Evolutionary conservation across 1,139 yeast genomes (phyloP).

Genomic region (Saccharomyces hybrid): DNA sequence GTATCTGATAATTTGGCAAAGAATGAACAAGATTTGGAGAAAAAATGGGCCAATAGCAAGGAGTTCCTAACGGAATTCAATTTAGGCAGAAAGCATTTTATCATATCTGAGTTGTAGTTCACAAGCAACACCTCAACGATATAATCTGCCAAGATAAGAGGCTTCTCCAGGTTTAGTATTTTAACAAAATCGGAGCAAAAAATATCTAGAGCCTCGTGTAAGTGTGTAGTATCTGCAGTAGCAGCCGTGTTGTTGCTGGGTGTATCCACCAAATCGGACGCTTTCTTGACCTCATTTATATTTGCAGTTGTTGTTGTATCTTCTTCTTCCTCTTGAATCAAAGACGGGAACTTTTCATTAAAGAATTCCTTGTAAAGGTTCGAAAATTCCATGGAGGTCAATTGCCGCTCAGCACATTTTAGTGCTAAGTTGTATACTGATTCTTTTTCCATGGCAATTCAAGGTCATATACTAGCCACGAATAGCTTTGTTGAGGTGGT

Average conservation of each 20-base stretch:
- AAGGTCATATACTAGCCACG: neutral
- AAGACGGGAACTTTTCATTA: constrained; percentile 24
- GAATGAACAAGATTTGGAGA: constrained; percentile 23
- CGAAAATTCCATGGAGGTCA: constrained; percentile 25
- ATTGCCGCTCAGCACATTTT: constrained; percentile 26
- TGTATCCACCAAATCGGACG: neutral
- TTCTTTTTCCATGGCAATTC: constrained; percentile 15
- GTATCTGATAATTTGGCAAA: constrained; percentile 24
- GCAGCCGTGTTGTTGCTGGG: neutral
- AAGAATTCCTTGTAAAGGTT: constrained; percentile 30
- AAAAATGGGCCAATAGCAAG: constrained; percentile 22
- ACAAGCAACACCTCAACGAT: constrained; percentile 27
- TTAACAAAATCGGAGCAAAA: constrained; percentile 20
- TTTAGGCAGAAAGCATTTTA: constrained; percentile 22
- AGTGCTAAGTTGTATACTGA: constrained; percentile 21
- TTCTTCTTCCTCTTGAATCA: constrained; percentile 16
- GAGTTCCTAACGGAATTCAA: constrained; percentile 15
- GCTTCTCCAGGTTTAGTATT: constrained; percentile 17
- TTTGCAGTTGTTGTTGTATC: constrained; percentile 6
- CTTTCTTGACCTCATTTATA: neutral
- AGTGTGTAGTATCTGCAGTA: constrained; percentile 6
- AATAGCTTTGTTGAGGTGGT: neutral
- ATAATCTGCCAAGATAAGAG: constrained; percentile 26
- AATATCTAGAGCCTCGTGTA: constrained; percentile 12
- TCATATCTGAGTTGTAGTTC: constrained; percentile 26